phyloP scores from a whole-genome alignment of 2,329 filamentous ascomycete species.

The Phialocephala subalpina region DNA sequence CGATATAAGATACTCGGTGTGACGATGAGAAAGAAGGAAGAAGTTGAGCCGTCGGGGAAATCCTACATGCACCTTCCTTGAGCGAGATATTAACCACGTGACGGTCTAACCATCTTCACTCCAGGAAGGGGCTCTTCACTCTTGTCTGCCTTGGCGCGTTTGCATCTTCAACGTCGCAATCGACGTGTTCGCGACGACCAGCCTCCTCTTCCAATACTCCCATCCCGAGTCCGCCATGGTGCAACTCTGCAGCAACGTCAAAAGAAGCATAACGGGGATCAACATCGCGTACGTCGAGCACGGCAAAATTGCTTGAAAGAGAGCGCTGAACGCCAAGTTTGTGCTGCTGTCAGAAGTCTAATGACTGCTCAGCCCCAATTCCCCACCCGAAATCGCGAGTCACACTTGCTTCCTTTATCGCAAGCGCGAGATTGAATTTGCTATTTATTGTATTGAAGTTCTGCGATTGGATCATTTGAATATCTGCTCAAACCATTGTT shows the following conservation, averaged over 20 bases:
- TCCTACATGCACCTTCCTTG: background rate
- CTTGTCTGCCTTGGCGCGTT: constrained; percentile 1
- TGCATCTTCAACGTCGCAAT: background rate
- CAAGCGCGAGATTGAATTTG: background rate
- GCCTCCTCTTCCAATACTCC: background rate
- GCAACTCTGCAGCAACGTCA: background rate
- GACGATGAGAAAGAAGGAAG: background rate
- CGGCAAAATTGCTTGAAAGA: background rate
- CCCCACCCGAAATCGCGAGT: background rate
- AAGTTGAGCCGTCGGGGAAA: background rate
- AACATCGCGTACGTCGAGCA: background rate
- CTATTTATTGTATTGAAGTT: background rate
- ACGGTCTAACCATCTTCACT: background rate
- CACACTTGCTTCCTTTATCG: background rate
- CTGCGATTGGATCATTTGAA: background rate
- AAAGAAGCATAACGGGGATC: background rate
- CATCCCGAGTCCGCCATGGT: background rate
- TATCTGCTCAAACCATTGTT: background rate
- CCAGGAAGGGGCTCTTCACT: background rate
- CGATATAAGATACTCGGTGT: constrained; percentile 4
- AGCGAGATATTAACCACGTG: background rate
- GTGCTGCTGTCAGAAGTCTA: constrained; percentile 12
- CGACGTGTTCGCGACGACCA: background rate
- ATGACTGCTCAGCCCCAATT: background rate
- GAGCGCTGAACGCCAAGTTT: background rate